Percentiles rank a stretch among this genome's conserved stretches.
phyloP scores from a whole-genome alignment of 768 basidiomycete genomes.

The Mycena chlorophos region DNA sequence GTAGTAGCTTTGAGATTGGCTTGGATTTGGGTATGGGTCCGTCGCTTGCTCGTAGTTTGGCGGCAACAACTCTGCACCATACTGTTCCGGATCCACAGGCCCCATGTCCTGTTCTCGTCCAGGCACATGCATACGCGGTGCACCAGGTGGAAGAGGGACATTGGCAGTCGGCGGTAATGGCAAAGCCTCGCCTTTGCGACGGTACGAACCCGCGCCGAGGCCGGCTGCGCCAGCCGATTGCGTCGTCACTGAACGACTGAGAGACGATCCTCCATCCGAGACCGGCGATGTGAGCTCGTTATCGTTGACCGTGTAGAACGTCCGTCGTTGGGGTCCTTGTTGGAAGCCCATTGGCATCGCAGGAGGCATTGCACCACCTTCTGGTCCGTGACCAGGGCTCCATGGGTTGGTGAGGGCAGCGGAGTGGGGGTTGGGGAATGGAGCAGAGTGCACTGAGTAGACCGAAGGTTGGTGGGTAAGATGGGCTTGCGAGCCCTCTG shows the following conservation, averaged over 20 bases:
- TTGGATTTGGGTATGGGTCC: slow-evolving; percentile 2
- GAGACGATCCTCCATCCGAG: background rate
- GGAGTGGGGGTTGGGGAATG: background rate
- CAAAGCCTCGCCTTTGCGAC: slow-evolving; percentile 9
- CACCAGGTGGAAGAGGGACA: slow-evolving; percentile 7
- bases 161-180: slow-evolving; percentile 19
- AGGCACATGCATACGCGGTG: slow-evolving; percentile 16
- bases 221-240: slow-evolving; percentile 16
- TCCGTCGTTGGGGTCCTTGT: no score
- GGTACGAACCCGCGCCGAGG: slow-evolving; percentile 9
- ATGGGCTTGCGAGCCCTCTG: background rate
- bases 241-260: slow-evolving; percentile 7
- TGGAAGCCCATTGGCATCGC: background rate
- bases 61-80: slow-evolving; percentile 1
- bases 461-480: background rate
- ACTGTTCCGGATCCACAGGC: slow-evolving; percentile 1
- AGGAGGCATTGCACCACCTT: background rate
- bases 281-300: background rate
- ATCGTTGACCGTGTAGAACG: slow-evolving; percentile 12
- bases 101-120: slow-evolving; percentile 21
- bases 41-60: slow-evolving; percentile 20
- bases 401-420: background rate
- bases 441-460: background rate
- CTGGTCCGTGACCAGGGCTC: background rate
- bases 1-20: background rate